These are phyloP conservation scores for Myxozyma vanderwaltii DNA, from an alignment of 805 yeast species.

Conservation along the genomic window DNA sequence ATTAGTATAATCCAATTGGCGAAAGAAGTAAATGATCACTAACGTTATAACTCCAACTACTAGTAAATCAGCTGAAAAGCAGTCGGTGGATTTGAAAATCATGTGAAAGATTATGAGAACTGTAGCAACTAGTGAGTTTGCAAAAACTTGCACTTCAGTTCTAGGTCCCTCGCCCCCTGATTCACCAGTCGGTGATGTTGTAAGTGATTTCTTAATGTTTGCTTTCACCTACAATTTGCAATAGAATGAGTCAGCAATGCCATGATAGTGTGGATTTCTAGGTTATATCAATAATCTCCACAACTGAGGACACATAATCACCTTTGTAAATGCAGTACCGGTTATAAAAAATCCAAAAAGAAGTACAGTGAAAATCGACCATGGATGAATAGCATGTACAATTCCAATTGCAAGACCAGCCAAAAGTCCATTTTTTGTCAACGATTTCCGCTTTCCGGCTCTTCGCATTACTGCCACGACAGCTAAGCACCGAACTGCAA, in stretches of 20 bases:
- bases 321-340: conserved; percentile 47
- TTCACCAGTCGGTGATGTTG: conserved; percentile 36
- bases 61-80: conserved; percentile 18
- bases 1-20: background rate
- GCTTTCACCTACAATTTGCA: conserved; percentile 39
- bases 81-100: conserved; percentile 2
- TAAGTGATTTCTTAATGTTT: conserved; percentile 42
- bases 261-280: too few species aligned
- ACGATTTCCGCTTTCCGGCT: conserved; percentile 43
- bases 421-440: conserved; percentile 45
- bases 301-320: too few species aligned
- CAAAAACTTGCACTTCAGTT: conserved; percentile 48
- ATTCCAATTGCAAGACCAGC: conserved; percentile 47
- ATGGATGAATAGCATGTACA: conserved; percentile 46
- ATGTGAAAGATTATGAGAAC: conserved; percentile 41
- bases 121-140: conserved; percentile 48
- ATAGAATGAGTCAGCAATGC: too few species aligned
- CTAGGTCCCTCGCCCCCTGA: conserved; percentile 42
- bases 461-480: conserved; percentile 33
- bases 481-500: conserved; percentile 5
- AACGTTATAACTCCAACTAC: conserved; percentile 40
- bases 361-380: conserved; percentile 43
- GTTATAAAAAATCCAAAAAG: conserved; percentile 46
- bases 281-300: background rate
- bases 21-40: background rate